phyloP scores from a whole-genome alignment of 2,329 filamentous ascomycete species.

The Furcasterigmium furcatum region DNA sequence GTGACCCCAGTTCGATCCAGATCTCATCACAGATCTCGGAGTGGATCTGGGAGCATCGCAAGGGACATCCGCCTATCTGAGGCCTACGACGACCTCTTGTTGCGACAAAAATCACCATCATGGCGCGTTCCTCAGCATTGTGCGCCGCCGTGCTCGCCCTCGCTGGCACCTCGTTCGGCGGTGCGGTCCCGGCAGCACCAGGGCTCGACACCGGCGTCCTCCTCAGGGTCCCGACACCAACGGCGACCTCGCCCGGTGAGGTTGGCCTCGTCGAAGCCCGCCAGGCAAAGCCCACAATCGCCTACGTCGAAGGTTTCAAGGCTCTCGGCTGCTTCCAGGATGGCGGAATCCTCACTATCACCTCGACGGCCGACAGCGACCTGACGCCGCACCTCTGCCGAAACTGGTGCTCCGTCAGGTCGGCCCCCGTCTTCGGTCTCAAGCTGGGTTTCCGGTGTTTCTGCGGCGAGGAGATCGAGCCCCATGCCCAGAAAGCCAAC shows the following conservation, averaged over 20 bases:
- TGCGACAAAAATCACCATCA: too few species aligned
- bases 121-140: neutral
- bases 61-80: neutral
- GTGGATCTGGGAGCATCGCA: too few species aligned
- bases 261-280: neutral
- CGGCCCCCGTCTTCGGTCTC: conserved; percentile 23
- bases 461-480: conserved; percentile 17
- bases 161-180: neutral
- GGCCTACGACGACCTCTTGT: too few species aligned
- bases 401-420: conserved; percentile 3
- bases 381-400: conserved; percentile 10
- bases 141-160: neutral
- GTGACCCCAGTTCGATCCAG: too few species aligned
- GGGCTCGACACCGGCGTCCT: neutral
- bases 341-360: conserved; percentile 5
- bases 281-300: neutral
- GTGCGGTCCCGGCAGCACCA: neutral
- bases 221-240: neutral
- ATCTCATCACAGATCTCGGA: too few species aligned
- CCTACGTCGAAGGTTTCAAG: conserved; percentile 1
- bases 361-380: conserved; percentile 2
- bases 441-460: conserved; percentile 32
- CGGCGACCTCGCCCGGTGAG: neutral
- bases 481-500: conserved; percentile 1
- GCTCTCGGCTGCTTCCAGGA: conserved; percentile 8